Percentiles rank a stretch among this genome's conserved stretches.
Conservation (phyloP, 495 filamentous ascomycete genomes). For the Penicillium cosmopolitanum region DNA sequence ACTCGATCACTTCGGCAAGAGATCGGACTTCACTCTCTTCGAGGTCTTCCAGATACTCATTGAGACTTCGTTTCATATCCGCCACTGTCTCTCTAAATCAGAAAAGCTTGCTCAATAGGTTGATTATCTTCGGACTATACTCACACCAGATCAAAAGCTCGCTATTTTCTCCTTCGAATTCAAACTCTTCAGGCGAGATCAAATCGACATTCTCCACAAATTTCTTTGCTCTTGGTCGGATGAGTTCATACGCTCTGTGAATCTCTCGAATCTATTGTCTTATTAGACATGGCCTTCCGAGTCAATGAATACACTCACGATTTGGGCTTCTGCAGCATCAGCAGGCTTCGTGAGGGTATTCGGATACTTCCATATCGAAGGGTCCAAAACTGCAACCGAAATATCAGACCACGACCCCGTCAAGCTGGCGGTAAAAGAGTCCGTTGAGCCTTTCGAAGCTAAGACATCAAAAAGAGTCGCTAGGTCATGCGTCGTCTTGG, state of each 20-base stretch:
- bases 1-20: constrained; percentile 25
- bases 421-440: constrained; percentile 12
- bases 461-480: constrained; percentile 29
- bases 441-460: neutral
- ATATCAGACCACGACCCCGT: constrained; percentile 19
- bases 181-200: constrained; percentile 9
- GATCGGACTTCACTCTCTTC: constrained; percentile 23
- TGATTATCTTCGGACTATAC: neutral
- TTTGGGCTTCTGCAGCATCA: constrained; percentile 13
- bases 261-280: constrained; percentile 8
- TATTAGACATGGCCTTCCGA: neutral
- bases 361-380: constrained; percentile 9
- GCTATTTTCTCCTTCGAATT: constrained; percentile 11
- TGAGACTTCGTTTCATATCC: constrained; percentile 21
- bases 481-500: constrained; percentile 34
- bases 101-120: neutral
- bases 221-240: constrained; percentile 12
- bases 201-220: constrained; percentile 18
- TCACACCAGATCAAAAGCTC: constrained; percentile 17
- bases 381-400: constrained; percentile 16
- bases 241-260: constrained; percentile 14
- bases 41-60: constrained; percentile 25
- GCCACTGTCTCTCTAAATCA: constrained; percentile 4
- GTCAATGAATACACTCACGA: constrained; percentile 2
- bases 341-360: neutral